Evolutionary conservation across 202 grass and related monocot species (phyloP).

Genomic region (Eragrostis tef): DNA sequence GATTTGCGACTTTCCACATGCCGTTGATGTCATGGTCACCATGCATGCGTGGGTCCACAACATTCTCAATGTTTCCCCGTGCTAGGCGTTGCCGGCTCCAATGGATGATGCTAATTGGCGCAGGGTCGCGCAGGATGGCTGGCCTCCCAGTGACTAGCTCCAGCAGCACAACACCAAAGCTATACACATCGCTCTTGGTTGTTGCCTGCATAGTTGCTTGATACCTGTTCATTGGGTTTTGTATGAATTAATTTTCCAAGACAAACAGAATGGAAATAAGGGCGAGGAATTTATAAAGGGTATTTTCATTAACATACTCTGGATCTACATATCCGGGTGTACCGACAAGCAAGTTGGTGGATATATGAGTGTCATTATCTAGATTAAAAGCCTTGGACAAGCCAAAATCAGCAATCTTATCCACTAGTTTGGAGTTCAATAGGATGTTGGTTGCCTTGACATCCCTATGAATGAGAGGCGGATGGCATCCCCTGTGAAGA

Average conservation of each 20-base stretch:
- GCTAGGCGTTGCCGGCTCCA: constrained; percentile 2
- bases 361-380: constrained; percentile 28
- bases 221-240: constrained; percentile 4
- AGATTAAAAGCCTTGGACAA: constrained; percentile 57
- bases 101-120: background rate
- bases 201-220: constrained; percentile 39
- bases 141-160: constrained; percentile 32
- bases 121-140: constrained; percentile 18
- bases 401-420: constrained; percentile 69
- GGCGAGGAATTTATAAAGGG: background rate
- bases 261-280: too few relatives aligned
- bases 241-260: too few relatives aligned
- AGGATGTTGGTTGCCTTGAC: constrained; percentile 72
- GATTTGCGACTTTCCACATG: constrained; percentile 56
- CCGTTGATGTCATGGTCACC: constrained; percentile 61
- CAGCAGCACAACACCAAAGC: too few relatives aligned
- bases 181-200: background rate
- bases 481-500: constrained; percentile 63
- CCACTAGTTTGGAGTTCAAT: constrained; percentile 53
- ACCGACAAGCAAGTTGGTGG: constrained; percentile 40
- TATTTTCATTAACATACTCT: constrained; percentile 52
- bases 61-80: constrained; percentile 56
- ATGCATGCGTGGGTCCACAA: constrained; percentile 48
- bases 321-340: constrained; percentile 67
- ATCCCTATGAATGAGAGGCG: background rate